phyloP scores from a whole-genome alignment of 768 basidiomycete genomes.

The Rossbeevera mucosa region DNA sequence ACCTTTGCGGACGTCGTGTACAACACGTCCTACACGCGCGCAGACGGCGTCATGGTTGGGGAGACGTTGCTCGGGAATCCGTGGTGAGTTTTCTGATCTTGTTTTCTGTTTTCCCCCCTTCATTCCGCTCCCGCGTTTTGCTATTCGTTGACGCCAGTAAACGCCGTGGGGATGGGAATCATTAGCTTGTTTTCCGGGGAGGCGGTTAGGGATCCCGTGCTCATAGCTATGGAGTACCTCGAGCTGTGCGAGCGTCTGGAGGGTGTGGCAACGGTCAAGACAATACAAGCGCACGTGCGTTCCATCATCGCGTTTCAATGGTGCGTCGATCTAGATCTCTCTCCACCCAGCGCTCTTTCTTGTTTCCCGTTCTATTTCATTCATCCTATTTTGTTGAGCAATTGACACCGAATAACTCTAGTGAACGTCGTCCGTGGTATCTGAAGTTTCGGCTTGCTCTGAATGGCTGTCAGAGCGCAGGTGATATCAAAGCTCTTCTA shows the following conservation, averaged over 20 bases:
- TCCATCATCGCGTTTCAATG: slow-evolving; percentile 68
- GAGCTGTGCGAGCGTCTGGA: slow-evolving; percentile 51
- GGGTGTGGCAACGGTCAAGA: slow-evolving; percentile 44
- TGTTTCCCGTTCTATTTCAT: neutral
- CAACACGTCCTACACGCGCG: slow-evolving; percentile 54
- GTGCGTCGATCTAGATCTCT: slow-evolving; percentile 34
- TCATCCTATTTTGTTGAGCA: neutral
- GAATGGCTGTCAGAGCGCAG: slow-evolving; percentile 37
- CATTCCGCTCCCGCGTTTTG: neutral
- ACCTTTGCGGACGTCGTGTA: slow-evolving; percentile 49
- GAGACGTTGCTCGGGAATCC: slow-evolving; percentile 75
- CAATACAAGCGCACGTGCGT: slow-evolving; percentile 59
- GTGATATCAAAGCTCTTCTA: slow-evolving; percentile 46
- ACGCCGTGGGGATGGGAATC: neutral
- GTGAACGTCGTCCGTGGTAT: slow-evolving; percentile 53
- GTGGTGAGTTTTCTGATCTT: slow-evolving; percentile 40
- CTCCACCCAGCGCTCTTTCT: neutral
- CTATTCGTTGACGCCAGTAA: neutral
- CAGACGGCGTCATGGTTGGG: slow-evolving; percentile 78
- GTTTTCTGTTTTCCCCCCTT: neutral
- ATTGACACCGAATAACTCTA: neutral
- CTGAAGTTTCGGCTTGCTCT: slow-evolving; percentile 49
- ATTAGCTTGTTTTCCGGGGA: slow-evolving; percentile 53
- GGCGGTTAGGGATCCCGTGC: slow-evolving; percentile 55
- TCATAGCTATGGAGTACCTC: slow-evolving; percentile 68